These are phyloP conservation scores for Linaria vulgaris DNA, from an alignment of 257 asterid genomes.

Conservation along the genomic window DNA sequence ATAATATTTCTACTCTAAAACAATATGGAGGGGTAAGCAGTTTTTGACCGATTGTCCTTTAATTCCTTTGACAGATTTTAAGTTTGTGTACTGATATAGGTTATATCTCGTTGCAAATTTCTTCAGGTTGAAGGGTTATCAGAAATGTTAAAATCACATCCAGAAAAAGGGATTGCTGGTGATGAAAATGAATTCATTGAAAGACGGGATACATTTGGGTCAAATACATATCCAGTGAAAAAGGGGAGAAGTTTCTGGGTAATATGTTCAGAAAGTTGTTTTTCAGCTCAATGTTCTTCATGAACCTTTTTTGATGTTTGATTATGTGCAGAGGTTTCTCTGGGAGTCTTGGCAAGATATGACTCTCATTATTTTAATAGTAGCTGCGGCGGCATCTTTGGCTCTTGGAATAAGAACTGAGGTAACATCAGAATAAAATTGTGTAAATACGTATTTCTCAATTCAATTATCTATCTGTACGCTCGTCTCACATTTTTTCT, in stretches of 20 bases:
- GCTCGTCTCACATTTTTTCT: not conserved
- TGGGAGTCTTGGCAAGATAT: constrained; percentile 99
- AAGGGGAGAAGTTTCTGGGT: constrained; percentile 87
- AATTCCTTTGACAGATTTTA: not conserved
- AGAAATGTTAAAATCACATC: constrained; percentile 58
- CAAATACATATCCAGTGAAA: constrained; percentile 88
- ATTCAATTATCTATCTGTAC: not conserved
- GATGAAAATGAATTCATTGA: constrained; percentile 49
- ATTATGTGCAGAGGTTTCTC: constrained; percentile 61
- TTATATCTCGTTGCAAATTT: not conserved
- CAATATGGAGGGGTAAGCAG: constrained; percentile 84
- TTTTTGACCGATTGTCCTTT: constrained; percentile 5
- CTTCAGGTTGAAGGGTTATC: constrained; percentile 73
- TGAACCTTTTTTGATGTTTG: constrained; percentile 3
- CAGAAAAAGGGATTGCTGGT: constrained; percentile 62
- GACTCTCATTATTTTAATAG: constrained; percentile 80
- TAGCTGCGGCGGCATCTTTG: constrained; percentile 84
- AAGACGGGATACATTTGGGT: constrained; percentile 64
- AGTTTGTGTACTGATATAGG: not conserved
- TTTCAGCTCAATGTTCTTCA: constrained; percentile 1
- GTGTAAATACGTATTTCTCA: constrained; percentile 4
- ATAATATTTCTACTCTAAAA: constrained; percentile 58
- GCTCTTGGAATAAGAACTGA: constrained; percentile 87
- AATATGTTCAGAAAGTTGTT: constrained; percentile 10
- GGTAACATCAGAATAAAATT: constrained; percentile 37